Evolutionary conservation across 2,329 filamentous ascomycete genomes (phyloP), one percentile per base, ranked within the genome.

Genomic region (Monilinia fructigena): DNA sequence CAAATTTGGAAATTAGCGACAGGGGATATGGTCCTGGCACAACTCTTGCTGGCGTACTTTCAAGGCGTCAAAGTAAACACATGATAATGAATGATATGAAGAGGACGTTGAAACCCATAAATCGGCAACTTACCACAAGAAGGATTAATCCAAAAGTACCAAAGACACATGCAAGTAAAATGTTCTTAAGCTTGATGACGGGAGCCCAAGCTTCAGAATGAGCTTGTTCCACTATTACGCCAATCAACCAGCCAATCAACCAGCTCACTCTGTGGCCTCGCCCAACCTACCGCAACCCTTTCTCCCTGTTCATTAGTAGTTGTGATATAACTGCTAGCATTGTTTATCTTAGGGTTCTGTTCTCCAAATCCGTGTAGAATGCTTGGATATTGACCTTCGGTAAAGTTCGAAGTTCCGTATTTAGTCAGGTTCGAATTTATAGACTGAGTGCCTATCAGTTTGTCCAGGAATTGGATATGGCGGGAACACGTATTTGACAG

Each of bases 161-260:
- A 75, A 97, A 96, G 0, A 96, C 90, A 68, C 92, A 96, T 6
- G 87, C 91, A 2, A 97, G 78, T 1, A 97, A 84, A 61, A 97
- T 91, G 58, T 89, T 88, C 26, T 91, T 86, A n/a, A 97, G 81
- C 26, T 86, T 87, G 38, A 82, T 78, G 66, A 97, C 93, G 0
- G 93, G 90, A 10, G 82, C 81, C 79, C 90, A 93, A 0, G 93
- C 91, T 77, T 97, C 93, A 28, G 76, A 76, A 69, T 86, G 86
- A 2, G 86, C 81, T 76, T 95, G 89, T 75, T 97, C 93, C 0
- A 97, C 85, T 2, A 96, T 73, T 4, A 97, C 80, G 6, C n/a
- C n/a, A n/a, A n/a, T n/a, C n/a, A n/a, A n/a, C n/a, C n/a, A 91
- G 87, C 93, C 93, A 97, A 73, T 94, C 86, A 10, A 91, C 91